phyloP scores from a whole-genome alignment of 2,329 filamentous ascomycete species.

The Mycosphaerella arachidis region DNA sequence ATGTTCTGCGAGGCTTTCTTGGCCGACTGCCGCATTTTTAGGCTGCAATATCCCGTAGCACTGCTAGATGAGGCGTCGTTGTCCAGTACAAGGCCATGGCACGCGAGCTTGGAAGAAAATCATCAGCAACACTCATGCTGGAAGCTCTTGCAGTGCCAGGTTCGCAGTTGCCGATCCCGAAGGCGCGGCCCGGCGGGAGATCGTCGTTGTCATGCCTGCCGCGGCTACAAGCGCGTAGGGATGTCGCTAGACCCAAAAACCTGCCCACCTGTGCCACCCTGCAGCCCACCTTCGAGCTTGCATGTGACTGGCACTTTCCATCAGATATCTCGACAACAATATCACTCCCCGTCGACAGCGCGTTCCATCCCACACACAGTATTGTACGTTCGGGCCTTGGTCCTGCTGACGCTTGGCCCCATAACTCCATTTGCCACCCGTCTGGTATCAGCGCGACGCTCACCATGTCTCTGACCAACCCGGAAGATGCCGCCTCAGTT shows the following conservation, averaged over 20 bases:
- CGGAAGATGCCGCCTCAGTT: conserved; percentile 63
- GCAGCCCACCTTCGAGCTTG: background rate
- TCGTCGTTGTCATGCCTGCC: background rate
- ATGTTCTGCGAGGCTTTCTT: background rate
- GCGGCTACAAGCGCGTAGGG: background rate
- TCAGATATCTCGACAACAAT: background rate
- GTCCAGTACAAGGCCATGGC: background rate
- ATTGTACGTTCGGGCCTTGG: background rate
- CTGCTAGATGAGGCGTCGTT: background rate
- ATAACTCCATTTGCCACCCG: background rate
- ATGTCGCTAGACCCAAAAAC: background rate
- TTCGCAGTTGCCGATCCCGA: background rate
- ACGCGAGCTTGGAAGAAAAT: background rate
- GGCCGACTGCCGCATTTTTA: background rate
- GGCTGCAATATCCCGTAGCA: background rate
- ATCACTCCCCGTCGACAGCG: background rate
- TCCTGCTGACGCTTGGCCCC: background rate
- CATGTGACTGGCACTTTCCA: conserved; percentile 15
- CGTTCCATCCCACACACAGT: background rate
- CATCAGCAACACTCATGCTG: background rate
- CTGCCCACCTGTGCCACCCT: background rate
- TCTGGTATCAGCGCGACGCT: background rate
- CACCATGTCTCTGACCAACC: conserved; percentile 37
- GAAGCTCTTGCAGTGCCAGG: background rate
- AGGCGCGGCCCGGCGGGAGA: conserved; percentile 8